Base-by-base conservation (phyloP, 75 land plant species). In the Chamaecyparis obtusa region DNA sequence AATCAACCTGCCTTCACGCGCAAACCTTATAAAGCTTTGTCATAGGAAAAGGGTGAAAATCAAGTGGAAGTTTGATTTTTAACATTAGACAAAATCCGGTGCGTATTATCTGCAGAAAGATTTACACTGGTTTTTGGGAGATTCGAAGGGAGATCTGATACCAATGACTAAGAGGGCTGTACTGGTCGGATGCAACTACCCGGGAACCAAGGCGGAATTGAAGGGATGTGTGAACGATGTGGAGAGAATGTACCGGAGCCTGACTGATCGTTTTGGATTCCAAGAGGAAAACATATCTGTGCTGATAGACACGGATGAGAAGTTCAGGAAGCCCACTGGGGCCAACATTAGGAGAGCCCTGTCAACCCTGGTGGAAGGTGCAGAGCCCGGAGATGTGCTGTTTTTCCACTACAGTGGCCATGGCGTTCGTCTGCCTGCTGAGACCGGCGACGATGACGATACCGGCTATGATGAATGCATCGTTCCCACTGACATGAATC, bases 221-320 rank as follows among this genome's bases (percentile, higher is more conserved):
- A 92, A 93, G 75, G 99, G 99, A 1, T 97, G 98, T 92, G 90
- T 97, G 86, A 97, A 96, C 90, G 99, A 97, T 86, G 98, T 97
- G 36, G 69, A 49, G 16, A 56, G 94, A 13, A 96, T 97, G 96
- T 87, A 90, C 87, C 33, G 67, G 2, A 88, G 88, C 84, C 91
- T 97, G 13, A 19, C 96, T 46, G 85, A 94, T 11, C 93, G 95
- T 15, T 97, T 85, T 87, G 96, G 96, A 15, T 97, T 97, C 87
- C 87, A 86, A 24, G 93, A 90, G 44, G 88, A 92, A 10, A 92
- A 97, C 89, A 96, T 97, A 81, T 87, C 71, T 21, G 90, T 96
- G 60, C 89, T 97, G 32, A 94, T 95, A 82, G 99, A 97, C 91
- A 94, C 95, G 48, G 97, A 95, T 39, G 85, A 75, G 37, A 86